Evolutionary conservation across 768 basidiomycete genomes (phyloP).

Genomic region (Gymnopilus junonius): DNA sequence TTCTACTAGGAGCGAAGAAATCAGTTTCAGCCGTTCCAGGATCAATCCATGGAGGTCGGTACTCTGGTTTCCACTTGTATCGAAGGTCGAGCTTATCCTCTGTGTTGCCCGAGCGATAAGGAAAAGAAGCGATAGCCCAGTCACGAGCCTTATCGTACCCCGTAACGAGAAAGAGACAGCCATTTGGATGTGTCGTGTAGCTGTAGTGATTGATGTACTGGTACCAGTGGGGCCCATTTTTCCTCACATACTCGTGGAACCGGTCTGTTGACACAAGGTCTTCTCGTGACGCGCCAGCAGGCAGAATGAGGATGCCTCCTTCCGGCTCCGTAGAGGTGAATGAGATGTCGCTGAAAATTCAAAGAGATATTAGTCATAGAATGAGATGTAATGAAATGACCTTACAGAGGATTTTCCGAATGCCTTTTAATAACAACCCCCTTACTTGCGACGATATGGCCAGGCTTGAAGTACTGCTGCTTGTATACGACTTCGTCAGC

Average conservation of each 20-base stretch:
- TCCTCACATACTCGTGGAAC: constrained; percentile 9
- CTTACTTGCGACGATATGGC: constrained; percentile 12
- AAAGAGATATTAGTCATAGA: neutral
- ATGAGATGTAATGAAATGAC: neutral
- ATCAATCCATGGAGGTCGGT: constrained; percentile 6
- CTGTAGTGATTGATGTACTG: constrained; percentile 17
- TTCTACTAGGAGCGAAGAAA: neutral
- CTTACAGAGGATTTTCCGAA: constrained; percentile 6
- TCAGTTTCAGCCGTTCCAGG: constrained; percentile 2
- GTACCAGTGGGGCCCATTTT: constrained; percentile 15
- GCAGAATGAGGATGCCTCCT: constrained; percentile 16
- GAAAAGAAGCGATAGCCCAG: constrained; percentile 7
- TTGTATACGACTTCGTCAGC: neutral
- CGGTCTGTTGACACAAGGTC: constrained; percentile 7
- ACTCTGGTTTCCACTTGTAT: neutral
- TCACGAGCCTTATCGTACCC: constrained; percentile 9
- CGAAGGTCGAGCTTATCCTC: neutral
- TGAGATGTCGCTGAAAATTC: neutral
- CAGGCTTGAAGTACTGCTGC: constrained; percentile 7
- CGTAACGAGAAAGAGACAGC: constrained; percentile 10
- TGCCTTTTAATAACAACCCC: neutral
- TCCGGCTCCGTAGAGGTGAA: constrained; percentile 6
- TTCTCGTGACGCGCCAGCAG: constrained; percentile 19
- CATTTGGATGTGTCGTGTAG: constrained; percentile 40
- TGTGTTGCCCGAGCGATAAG: neutral